Evolutionary conservation across 2,329 filamentous ascomycete species (phyloP), one percentile per base, ranked within the genome.

Genomic region (Passalora sequoiae): DNA sequence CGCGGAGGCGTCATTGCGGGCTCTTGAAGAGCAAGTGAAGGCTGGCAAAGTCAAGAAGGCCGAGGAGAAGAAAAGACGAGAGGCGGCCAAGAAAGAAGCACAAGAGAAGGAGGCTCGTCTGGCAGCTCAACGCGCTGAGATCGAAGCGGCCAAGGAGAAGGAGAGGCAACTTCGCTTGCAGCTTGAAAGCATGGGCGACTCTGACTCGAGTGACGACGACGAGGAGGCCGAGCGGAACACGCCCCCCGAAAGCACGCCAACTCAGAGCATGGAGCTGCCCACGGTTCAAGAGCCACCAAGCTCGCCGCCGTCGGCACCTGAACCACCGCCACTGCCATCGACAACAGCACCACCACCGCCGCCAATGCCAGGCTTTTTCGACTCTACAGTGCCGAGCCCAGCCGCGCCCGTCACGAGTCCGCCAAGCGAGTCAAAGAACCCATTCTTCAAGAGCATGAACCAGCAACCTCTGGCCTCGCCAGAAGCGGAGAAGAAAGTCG

Each of bases 21-120:
- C 88, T 12, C 78, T 98, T 6, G 89, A 98, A 66, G 89, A 97
- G 63, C 89, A 96, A 66, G 89, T 97, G 40, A 83, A 83, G 51
- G 86, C 89, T 62, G 88, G 89, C 59, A 98, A 97, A 71, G 70
- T 97, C 40, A 91, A 88, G 74, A 97, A 95, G 68, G 86, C 94
- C 55, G 92, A 98, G 65, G 92, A 96, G 69, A 96, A 94, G 73
- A 86, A 83, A 51, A 84, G 79, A 57, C 92, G 89, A 72, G 89
- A 95, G 70, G 91, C 88, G 16, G 89, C 89, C 7, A 75, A 86
- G 60, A 85, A 84, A 38, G 87, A 92, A 55, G 80, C 89, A 6
- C 91, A 88, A 66, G 87, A 95, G 58, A 89, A 94, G 63, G 91
- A 97, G 64, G 74, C 81, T 40, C 84, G 85, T 63, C 73, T 96